These are phyloP conservation scores for Poteriospumella lacustris DNA, from an alignment of 108 stramenopile genomes.

Conservation along the genomic window DNA sequence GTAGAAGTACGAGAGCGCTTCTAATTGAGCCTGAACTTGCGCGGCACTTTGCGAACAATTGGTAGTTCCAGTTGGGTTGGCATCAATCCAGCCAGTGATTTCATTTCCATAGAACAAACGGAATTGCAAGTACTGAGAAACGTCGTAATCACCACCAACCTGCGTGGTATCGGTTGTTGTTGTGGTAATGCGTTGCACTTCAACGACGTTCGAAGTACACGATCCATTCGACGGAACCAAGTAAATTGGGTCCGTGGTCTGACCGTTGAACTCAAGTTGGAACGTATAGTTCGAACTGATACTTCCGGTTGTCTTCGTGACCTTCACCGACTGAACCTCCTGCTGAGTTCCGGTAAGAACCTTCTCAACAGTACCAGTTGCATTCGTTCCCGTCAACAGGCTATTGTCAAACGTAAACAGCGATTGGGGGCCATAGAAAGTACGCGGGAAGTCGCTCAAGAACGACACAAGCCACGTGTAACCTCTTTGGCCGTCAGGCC, in stretches of 20 bases:
- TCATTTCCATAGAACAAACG: constrained; percentile 34
- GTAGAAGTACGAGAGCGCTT: constrained; percentile 52
- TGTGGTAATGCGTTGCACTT: constrained; percentile 60
- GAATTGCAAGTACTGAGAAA: constrained; percentile 49
- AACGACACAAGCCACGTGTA: constrained; percentile 67
- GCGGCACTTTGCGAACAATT: constrained; percentile 57
- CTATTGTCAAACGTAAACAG: constrained; percentile 33
- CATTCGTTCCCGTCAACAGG: constrained; percentile 41
- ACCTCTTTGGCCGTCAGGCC: constrained; percentile 50
- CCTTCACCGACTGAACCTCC: constrained; percentile 57
- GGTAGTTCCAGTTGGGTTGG: constrained; percentile 39
- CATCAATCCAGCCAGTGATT: constrained; percentile 41
- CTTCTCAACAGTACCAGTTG: constrained; percentile 56
- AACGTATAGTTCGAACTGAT: constrained; percentile 12
- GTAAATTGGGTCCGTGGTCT: constrained; percentile 43
- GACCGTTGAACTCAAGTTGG: constrained; percentile 40
- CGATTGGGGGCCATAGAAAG: constrained; percentile 54
- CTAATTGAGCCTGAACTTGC: constrained; percentile 52
- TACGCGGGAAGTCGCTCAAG: constrained; percentile 44
- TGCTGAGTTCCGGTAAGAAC: constrained; percentile 60
- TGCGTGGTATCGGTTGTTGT: constrained; percentile 43
- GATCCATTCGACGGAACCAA: constrained; percentile 46
- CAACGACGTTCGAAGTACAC: constrained; percentile 46
- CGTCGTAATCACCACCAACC: constrained; percentile 52
- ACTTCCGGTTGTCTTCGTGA: constrained; percentile 11